Conservation (phyloP, 805 yeast genomes). For the Teunomyces panamensis region DNA sequence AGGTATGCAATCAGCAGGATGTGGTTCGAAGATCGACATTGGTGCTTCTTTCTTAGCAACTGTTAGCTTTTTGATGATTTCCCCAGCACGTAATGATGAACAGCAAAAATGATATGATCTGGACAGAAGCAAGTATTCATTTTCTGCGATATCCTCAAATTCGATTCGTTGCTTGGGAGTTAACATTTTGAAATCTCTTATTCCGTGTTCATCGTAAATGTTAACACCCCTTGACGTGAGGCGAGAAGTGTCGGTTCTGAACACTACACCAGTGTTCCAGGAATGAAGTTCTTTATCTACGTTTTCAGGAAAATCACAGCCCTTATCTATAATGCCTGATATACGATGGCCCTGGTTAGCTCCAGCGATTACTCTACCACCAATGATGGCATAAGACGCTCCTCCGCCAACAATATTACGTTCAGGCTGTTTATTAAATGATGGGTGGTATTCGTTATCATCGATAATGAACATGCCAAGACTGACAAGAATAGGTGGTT, state of each 20-base stretch:
- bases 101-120: constrained; percentile 69
- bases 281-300: constrained; percentile 43
- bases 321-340: constrained; percentile 77
- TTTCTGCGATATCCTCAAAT: constrained; percentile 48
- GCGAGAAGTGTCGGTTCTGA: constrained; percentile 51
- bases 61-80: constrained; percentile 39
- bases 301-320: constrained; percentile 65
- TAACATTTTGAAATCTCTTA: constrained; percentile 53
- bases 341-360: constrained; percentile 30
- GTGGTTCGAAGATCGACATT: constrained; percentile 78
- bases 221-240: constrained; percentile 82
- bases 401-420: constrained; percentile 82
- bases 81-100: constrained; percentile 58
- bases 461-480: constrained; percentile 91
- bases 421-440: constrained; percentile 29
- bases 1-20: constrained; percentile 69
- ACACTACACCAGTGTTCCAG: constrained; percentile 64
- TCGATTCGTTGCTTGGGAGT: constrained; percentile 61
- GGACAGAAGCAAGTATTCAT: constrained; percentile 33
- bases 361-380: constrained; percentile 59
- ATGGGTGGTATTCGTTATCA: constrained; percentile 62
- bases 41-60: constrained; percentile 24
- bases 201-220: constrained; percentile 60
- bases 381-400: constrained; percentile 76
- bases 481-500: constrained; percentile 44